phyloP scores from a whole-genome alignment of 495 filamentous ascomycete genomes.

The Lepraria neglecta region DNA sequence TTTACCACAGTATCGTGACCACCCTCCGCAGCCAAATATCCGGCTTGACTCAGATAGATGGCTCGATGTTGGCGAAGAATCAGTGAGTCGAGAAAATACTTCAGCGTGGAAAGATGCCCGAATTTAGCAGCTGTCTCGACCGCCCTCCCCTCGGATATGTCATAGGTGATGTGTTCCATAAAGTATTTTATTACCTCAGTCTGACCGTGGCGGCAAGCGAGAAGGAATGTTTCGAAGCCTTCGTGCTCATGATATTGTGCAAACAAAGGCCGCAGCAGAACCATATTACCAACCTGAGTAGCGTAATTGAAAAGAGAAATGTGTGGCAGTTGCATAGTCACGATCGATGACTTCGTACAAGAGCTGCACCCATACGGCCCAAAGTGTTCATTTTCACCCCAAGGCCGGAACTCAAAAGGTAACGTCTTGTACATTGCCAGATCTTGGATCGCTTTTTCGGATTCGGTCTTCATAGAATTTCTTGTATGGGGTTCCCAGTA shows the following conservation, averaged over 20 bases:
- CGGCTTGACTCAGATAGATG: background rate
- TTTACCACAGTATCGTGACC: background rate
- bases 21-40: constrained; percentile 7
- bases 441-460: background rate
- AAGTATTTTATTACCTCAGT: background rate
- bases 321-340: background rate
- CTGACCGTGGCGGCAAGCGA: constrained; percentile 18
- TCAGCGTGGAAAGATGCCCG: background rate
- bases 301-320: constrained; percentile 17
- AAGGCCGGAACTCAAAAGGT: constrained; percentile 19
- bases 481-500: constrained; percentile 17
- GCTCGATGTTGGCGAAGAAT: too few relatives aligned
- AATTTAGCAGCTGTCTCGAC: background rate
- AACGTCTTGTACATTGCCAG: constrained; percentile 9
- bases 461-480: background rate
- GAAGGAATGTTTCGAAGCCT: constrained; percentile 4
- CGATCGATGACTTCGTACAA: background rate
- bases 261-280: background rate
- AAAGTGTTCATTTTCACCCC: constrained; percentile 19
- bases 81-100: background rate
- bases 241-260: constrained; percentile 11
- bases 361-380: constrained; percentile 12
- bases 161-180: background rate
- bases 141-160: background rate
- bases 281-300: constrained; percentile 13